Conservation (phyloP, 176 grass and related monocot genomes). For the Lolium rigidum region DNA sequence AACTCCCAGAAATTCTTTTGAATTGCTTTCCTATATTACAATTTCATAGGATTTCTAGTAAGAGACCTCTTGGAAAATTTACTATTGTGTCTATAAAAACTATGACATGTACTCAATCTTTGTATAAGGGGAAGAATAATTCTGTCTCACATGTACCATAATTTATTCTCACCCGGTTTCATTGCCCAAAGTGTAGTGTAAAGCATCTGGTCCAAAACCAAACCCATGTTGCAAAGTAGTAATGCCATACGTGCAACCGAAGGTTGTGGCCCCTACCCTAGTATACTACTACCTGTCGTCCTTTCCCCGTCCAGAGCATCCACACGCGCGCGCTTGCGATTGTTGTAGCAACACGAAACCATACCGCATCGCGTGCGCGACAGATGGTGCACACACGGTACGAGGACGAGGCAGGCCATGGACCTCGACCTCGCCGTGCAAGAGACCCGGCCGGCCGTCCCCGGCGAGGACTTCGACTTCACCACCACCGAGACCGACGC, state of each 20-base stretch:
- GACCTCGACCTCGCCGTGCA: constrained; percentile 72
- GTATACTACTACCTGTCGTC: constrained; percentile 5
- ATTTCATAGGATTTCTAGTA: no score
- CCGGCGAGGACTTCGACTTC: constrained; percentile 65
- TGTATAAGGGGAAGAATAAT: no score
- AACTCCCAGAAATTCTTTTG: no score
- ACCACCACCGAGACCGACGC: constrained; percentile 62
- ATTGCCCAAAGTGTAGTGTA: no score
- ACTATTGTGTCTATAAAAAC: no score
- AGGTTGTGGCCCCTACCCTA: neutral
- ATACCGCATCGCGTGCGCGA: neutral
- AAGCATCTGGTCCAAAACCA: neutral
- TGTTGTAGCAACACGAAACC: constrained; percentile 14
- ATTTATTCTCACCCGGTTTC: neutral
- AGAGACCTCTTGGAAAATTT: no score
- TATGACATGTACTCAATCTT: no score
- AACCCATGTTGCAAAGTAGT: constrained; percentile 17
- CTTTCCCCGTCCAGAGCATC: neutral
- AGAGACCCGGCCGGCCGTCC: constrained; percentile 13
- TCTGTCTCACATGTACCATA: neutral
- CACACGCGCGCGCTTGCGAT: neutral
- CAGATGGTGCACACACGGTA: neutral
- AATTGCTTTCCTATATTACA: no score
- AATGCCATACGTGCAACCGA: constrained; percentile 32
- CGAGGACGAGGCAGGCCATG: constrained; percentile 43